A percentile compares a stretch with the other conserved stretches of the same genome.
Conservation (phyloP, 352 stramenopile genomes). For the Globisporangium abappressorium region DNA sequence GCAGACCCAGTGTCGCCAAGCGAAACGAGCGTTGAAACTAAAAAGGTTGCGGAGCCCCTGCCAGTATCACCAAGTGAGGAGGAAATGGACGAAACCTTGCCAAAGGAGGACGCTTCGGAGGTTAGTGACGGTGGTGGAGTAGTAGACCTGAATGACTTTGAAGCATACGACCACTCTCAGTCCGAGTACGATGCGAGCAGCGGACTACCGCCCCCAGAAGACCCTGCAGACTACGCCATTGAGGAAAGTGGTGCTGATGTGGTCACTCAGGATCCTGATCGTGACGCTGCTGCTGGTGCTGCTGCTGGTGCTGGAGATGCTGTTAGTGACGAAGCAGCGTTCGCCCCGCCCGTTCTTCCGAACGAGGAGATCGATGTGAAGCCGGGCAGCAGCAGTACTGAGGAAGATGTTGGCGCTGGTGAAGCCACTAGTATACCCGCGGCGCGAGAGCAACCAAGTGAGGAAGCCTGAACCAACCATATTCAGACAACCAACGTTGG, state of each 20-base stretch:
- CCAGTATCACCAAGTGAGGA: background rate
- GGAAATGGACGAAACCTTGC: background rate
- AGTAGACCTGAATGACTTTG: conserved; percentile 17
- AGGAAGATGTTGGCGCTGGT: background rate
- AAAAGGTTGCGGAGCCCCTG: background rate
- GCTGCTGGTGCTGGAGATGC: background rate
- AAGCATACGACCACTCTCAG: conserved; percentile 26
- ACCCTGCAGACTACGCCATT: conserved; percentile 5
- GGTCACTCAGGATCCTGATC: background rate
- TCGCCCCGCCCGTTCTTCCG: background rate
- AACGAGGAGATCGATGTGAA: background rate
- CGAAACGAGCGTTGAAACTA: background rate
- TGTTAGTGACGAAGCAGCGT: background rate
- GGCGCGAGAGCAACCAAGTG: background rate
- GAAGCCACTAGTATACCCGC: background rate
- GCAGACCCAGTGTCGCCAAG: background rate
- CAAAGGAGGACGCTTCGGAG: background rate
- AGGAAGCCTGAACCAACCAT: background rate
- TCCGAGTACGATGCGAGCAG: conserved; percentile 23
- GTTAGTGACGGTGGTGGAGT: background rate
- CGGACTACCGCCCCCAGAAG: conserved; percentile 23
- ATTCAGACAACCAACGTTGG: background rate
- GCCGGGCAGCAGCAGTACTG: background rate
- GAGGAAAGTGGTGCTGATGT: background rate
- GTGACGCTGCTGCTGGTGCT: background rate